phyloP scores from a whole-genome alignment of 108 stramenopile species.

The Pseudonitzschia delicatissima region DNA sequence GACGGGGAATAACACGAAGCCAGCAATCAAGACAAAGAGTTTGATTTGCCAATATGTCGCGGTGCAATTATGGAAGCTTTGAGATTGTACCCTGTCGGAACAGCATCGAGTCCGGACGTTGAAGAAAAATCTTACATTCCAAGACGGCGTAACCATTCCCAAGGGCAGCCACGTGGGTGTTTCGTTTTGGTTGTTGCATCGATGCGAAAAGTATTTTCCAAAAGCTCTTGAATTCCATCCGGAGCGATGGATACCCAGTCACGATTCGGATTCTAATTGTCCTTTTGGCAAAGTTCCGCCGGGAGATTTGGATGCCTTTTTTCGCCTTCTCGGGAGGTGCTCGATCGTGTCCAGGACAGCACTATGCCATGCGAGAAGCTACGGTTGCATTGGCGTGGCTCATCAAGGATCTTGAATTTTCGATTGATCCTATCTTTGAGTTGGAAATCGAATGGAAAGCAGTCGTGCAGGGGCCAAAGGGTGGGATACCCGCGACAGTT shows the following conservation, averaged over 20 bases:
- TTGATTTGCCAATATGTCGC: constrained; percentile 25
- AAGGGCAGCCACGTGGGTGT: constrained; percentile 35
- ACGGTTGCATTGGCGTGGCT: constrained; percentile 10
- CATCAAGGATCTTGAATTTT: constrained; percentile 12
- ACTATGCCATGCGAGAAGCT: constrained; percentile 34
- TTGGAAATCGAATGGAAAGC: constrained; percentile 15
- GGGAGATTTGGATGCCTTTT: constrained; percentile 30
- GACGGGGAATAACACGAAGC: neutral
- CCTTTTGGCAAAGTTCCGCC: constrained; percentile 1
- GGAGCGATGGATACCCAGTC: constrained; percentile 42
- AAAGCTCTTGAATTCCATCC: constrained; percentile 49
- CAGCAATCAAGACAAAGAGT: neutral
- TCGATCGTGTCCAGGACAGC: constrained; percentile 46
- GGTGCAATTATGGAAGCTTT: constrained; percentile 45
- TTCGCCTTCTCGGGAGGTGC: constrained; percentile 49
- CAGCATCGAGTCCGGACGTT: constrained; percentile 37
- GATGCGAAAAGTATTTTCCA: constrained; percentile 34
- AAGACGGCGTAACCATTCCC: constrained; percentile 21
- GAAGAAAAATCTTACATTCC: constrained; percentile 24
- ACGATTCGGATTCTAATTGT: neutral
- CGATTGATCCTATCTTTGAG: neutral
- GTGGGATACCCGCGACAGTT: constrained; percentile 25
- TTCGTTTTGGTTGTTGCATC: constrained; percentile 35
- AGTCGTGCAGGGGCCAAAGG: constrained; percentile 24
- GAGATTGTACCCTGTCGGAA: constrained; percentile 34